These are phyloP conservation scores for Colletotrichum horii DNA, from an alignment of 2,329 filamentous ascomycete species.

Conservation along the genomic window DNA sequence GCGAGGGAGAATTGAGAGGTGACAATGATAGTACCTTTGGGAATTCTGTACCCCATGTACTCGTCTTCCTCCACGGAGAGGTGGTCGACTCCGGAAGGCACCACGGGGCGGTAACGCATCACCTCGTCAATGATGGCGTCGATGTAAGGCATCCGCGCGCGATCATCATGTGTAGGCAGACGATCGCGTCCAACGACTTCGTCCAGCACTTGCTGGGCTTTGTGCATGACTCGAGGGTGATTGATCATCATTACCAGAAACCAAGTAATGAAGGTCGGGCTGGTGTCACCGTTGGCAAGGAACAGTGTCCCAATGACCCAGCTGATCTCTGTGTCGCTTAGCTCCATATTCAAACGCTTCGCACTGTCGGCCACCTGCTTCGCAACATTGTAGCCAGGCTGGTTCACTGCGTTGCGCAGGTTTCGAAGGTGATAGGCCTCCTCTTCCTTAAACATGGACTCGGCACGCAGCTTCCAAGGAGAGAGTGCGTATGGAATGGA, in stretches of 20 bases:
- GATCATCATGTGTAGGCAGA: constrained; percentile 30
- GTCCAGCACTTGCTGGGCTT: constrained; percentile 46
- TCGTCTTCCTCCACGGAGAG: constrained; percentile 35
- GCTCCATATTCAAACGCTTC: not conserved
- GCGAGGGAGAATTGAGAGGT: constrained; percentile 44
- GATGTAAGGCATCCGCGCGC: constrained; percentile 30
- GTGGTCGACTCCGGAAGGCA: constrained; percentile 41
- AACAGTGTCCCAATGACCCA: not conserved
- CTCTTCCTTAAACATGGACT: not conserved
- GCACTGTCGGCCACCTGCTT: not conserved
- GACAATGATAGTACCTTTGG: constrained; percentile 39
- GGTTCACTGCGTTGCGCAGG: not conserved
- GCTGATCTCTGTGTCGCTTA: not conserved
- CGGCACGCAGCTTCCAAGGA: constrained; percentile 1
- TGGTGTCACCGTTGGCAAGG: not conserved
- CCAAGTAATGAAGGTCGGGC: constrained; percentile 18
- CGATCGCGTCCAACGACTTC: constrained; percentile 34
- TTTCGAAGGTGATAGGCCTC: not conserved
- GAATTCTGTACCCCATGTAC: constrained; percentile 31
- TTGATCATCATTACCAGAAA: constrained; percentile 35
- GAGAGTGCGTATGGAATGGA: not conserved
- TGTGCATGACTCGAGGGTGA: constrained; percentile 26
- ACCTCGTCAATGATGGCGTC: constrained; percentile 34
- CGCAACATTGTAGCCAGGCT: not conserved
- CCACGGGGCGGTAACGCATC: constrained; percentile 34